A percentile compares a stretch with the other conserved stretches of the same genome.
These are phyloP conservation scores for Rubroboletus satanas DNA, from an alignment of 768 basidiomycete species.

Conservation along the genomic window DNA sequence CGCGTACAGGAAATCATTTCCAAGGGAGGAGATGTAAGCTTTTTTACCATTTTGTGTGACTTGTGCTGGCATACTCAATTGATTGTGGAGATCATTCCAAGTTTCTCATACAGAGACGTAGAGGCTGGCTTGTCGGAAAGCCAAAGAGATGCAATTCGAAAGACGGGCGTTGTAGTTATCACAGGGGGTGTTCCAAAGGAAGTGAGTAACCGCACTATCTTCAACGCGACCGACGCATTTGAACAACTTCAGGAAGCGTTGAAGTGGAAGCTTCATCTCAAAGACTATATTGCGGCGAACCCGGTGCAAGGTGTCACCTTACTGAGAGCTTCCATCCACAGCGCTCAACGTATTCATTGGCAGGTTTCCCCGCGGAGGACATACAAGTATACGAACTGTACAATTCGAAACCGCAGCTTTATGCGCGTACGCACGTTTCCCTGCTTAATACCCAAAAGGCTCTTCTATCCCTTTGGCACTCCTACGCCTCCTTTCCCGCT, in stretches of 20 bases:
- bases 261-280: slow-evolving; percentile 52
- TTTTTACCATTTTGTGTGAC: background rate
- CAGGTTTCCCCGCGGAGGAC: slow-evolving; percentile 64
- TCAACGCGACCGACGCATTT: background rate
- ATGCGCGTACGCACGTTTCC: slow-evolving; percentile 64
- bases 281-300: slow-evolving; percentile 53
- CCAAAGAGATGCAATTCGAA: slow-evolving; percentile 43
- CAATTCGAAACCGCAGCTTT: slow-evolving; percentile 58
- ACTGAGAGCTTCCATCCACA: background rate
- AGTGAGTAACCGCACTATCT: slow-evolving; percentile 28
- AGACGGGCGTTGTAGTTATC: slow-evolving; percentile 53
- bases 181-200: slow-evolving; percentile 53
- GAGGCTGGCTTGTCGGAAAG: slow-evolving; percentile 44
- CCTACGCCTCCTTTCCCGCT: slow-evolving; percentile 35
- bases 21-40: slow-evolving; percentile 45
- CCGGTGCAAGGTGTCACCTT: slow-evolving; percentile 45
- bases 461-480: slow-evolving; percentile 58
- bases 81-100: slow-evolving; percentile 46
- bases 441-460: slow-evolving; percentile 54
- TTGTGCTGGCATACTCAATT: background rate
- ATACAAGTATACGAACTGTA: slow-evolving; percentile 76
- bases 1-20: slow-evolving; percentile 46
- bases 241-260: slow-evolving; percentile 47
- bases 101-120: slow-evolving; percentile 43
- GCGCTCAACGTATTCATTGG: background rate